phyloP scores from a whole-genome alignment of 495 filamentous ascomycete genomes.

The Neurospora cerealis region DNA sequence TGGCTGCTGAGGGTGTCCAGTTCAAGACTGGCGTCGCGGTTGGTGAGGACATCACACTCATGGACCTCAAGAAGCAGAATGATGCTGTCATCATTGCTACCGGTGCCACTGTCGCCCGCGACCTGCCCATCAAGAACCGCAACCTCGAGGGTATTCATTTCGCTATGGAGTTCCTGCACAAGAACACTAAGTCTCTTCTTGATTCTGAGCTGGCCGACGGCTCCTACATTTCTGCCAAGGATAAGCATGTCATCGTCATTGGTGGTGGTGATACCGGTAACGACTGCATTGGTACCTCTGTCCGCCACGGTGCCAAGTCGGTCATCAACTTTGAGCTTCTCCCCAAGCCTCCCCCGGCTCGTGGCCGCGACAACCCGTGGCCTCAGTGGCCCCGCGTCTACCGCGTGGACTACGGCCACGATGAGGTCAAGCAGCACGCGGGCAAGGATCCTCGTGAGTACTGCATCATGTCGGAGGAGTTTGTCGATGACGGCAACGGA shows the following conservation, averaged over 20 bases:
- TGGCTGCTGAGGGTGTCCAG: conserved; percentile 82
- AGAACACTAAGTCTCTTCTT: conserved; percentile 96
- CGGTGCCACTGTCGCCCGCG: conserved; percentile 93
- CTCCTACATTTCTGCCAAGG: conserved; percentile 91
- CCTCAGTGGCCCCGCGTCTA: conserved; percentile 99
- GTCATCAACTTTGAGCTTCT: conserved; percentile 97
- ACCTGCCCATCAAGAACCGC: conserved; percentile 86
- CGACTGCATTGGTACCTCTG: conserved; percentile 97
- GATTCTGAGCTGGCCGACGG: conserved; percentile 84
- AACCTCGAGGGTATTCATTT: conserved; percentile 92
- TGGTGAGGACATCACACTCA: conserved; percentile 69
- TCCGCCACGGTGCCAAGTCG: conserved; percentile 93
- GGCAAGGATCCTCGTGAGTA: conserved; percentile 96
- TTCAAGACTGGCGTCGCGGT: conserved; percentile 72
- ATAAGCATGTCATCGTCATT: conserved; percentile 95
- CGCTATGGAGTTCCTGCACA: conserved; percentile 97
- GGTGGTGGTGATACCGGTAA: conserved; percentile 98
- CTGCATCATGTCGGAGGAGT: conserved; percentile 98
- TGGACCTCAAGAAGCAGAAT: conserved; percentile 63
- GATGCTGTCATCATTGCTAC: conserved; percentile 92
- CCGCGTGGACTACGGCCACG: conserved; percentile 95
- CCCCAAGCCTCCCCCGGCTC: conserved; percentile 87
- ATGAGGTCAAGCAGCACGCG: conserved; percentile 94
- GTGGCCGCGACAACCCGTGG: conserved; percentile 96
- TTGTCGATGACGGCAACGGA: conserved; percentile 83